phyloP scores from a whole-genome alignment of 768 basidiomycete species.

The Suillus lakei region DNA sequence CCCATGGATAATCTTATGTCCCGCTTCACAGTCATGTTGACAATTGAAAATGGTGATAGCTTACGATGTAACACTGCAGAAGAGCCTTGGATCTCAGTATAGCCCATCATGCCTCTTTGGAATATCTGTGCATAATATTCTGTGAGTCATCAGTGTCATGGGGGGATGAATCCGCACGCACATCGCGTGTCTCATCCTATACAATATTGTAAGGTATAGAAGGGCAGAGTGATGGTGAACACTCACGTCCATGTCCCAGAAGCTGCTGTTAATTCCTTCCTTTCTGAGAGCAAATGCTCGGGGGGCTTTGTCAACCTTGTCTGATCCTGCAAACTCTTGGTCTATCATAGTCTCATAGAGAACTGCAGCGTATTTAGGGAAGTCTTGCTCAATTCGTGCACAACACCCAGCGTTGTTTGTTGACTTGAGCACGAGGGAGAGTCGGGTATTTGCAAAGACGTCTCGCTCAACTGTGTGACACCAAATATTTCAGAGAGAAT shows the following conservation, averaged over 20 bases:
- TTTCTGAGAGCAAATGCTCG: constrained; percentile 22
- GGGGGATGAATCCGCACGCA: background rate
- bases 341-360: constrained; percentile 31
- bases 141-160: background rate
- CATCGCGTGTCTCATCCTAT: constrained; percentile 24
- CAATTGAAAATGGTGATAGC: background rate
- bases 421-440: constrained; percentile 32
- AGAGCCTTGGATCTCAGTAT: constrained; percentile 23
- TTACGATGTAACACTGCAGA: constrained; percentile 28
- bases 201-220: background rate
- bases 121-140: constrained; percentile 20
- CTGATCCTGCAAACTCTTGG: constrained; percentile 27
- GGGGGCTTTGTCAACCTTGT: constrained; percentile 24
- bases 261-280: constrained; percentile 19
- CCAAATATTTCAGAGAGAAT: background rate
- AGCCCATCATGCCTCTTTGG: constrained; percentile 28
- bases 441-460: constrained; percentile 38
- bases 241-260: constrained; percentile 33
- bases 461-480: constrained; percentile 28
- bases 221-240: background rate
- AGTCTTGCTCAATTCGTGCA: constrained; percentile 14
- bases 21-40: background rate
- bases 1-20: constrained; percentile 21
- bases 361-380: constrained; percentile 16
- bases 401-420: constrained; percentile 15